phyloP scores from a whole-genome alignment of 2,329 filamentous ascomycete genomes.

The Fusarium xyrophilum region DNA sequence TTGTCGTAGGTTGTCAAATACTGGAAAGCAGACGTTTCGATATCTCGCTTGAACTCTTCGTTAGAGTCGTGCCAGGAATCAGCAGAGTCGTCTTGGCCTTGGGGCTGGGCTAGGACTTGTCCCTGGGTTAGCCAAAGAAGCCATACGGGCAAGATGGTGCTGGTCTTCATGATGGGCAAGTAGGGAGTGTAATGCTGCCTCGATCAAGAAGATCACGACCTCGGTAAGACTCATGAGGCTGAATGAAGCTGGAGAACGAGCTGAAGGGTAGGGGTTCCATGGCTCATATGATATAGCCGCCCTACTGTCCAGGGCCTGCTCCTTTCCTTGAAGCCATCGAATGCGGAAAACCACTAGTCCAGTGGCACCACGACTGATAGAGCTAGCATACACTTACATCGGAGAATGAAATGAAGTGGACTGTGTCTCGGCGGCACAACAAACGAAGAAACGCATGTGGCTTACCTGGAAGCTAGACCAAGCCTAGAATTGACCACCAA shows the following conservation, averaged over 20 bases:
- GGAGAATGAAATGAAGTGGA: constrained; percentile 38
- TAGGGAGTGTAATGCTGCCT: background rate
- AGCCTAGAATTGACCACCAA: constrained; percentile 23
- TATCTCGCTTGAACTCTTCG: constrained; percentile 29
- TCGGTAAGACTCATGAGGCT: constrained; percentile 15
- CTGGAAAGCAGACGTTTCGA: constrained; percentile 31
- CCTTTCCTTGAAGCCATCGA: constrained; percentile 28
- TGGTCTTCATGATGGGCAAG: constrained; percentile 36
- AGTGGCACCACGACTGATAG: constrained; percentile 28
- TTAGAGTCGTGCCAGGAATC: constrained; percentile 16
- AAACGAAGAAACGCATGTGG: constrained; percentile 26
- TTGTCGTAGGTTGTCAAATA: constrained; percentile 38
- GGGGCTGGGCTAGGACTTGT: constrained; percentile 35
- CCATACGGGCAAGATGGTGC: constrained; percentile 36
- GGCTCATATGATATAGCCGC: constrained; percentile 36
- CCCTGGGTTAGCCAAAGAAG: constrained; percentile 40
- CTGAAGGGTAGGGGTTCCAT: constrained; percentile 21
- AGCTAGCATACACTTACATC: constrained; percentile 30
- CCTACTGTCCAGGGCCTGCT: constrained; percentile 6
- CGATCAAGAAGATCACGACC: constrained; percentile 16
- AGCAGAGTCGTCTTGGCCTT: constrained; percentile 4
- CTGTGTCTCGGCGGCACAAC: constrained; percentile 32
- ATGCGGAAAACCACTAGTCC: constrained; percentile 35
- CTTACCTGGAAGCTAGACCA: constrained; percentile 33
- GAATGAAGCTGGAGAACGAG: constrained; percentile 2